These are phyloP conservation scores for Albifimbria verrucaria DNA, from an alignment of 2,329 filamentous ascomycete genomes.

Conservation along the genomic window DNA sequence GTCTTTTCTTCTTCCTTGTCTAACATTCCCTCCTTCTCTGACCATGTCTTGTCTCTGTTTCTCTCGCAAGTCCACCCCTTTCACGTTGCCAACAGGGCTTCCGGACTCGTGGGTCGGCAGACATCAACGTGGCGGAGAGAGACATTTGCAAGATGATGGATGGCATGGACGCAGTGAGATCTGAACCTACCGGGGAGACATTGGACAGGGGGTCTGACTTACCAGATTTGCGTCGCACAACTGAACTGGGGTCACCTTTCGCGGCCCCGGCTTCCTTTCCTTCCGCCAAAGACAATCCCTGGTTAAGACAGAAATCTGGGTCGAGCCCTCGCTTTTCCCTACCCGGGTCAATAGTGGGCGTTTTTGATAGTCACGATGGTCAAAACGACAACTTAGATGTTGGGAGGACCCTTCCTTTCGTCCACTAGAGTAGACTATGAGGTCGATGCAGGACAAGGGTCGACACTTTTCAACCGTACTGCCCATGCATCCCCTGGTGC, in stretches of 20 bases:
- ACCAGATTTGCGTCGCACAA: not conserved
- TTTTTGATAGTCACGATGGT: too few relatives aligned
- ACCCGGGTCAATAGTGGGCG: too few relatives aligned
- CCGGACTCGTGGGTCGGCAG: not conserved
- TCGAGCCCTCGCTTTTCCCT: too few relatives aligned
- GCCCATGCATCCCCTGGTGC: not conserved
- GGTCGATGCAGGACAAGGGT: not conserved
- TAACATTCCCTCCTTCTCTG: not conserved
- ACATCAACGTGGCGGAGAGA: not conserved
- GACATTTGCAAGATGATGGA: not conserved
- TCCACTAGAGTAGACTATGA: not conserved
- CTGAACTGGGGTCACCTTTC: not conserved
- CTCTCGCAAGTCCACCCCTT: not conserved
- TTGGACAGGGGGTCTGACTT: not conserved
- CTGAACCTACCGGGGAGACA: not conserved
- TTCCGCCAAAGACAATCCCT: not conserved
- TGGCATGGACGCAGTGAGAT: not conserved
- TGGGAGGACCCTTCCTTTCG: not conserved
- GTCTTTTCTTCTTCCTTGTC: not conserved
- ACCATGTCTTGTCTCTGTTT: not conserved
- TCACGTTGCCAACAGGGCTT: not conserved
- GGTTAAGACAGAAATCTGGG: too few relatives aligned
- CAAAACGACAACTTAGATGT: too few relatives aligned
- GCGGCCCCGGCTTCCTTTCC: not conserved
- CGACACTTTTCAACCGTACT: not conserved